phyloP scores from a whole-genome alignment of 148 eudicot genomes.

The Rheum nobile region DNA sequence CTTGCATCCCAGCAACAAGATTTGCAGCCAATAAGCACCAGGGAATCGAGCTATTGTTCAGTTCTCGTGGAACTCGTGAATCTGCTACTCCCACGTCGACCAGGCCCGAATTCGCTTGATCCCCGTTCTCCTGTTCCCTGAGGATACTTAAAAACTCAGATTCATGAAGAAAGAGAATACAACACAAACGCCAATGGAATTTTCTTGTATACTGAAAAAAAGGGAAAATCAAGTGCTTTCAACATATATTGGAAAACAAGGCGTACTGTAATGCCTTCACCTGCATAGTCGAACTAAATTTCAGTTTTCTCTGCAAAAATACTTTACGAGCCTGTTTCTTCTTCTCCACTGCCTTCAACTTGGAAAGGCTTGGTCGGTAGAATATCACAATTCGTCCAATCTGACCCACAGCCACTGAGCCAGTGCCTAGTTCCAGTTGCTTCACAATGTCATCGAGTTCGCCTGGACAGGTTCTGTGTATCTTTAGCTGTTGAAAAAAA shows the following conservation, averaged over 20 bases:
- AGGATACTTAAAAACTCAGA: conserved; percentile 8
- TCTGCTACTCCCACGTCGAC: conserved; percentile 35
- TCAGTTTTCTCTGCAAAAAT: conserved; percentile 25
- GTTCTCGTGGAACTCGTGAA: not conserved
- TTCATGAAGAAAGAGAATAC: not conserved
- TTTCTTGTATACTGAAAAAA: not conserved
- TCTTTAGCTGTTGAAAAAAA: conserved; percentile 56
- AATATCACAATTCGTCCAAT: conserved; percentile 88
- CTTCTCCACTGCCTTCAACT: conserved; percentile 72
- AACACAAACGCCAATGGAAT: not conserved
- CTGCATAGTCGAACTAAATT: conserved; percentile 24
- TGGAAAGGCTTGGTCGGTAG: conserved; percentile 80
- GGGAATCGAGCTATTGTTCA: not conserved
- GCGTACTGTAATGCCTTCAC: too few relatives aligned
- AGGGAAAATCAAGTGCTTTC: not conserved
- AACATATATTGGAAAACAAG: too few relatives aligned
- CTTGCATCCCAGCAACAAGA: not conserved
- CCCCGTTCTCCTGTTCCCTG: conserved; percentile 20
- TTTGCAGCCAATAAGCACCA: too few relatives aligned
- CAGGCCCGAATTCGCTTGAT: conserved; percentile 16
- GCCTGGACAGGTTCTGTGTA: conserved; percentile 57
- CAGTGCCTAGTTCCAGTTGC: conserved; percentile 54
- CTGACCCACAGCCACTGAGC: conserved; percentile 60
- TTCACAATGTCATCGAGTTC: conserved; percentile 69
- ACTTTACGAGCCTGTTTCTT: conserved; percentile 43